Evolutionary conservation across 257 asterid species (phyloP).

Genomic region (Handroanthus guayacan): DNA sequence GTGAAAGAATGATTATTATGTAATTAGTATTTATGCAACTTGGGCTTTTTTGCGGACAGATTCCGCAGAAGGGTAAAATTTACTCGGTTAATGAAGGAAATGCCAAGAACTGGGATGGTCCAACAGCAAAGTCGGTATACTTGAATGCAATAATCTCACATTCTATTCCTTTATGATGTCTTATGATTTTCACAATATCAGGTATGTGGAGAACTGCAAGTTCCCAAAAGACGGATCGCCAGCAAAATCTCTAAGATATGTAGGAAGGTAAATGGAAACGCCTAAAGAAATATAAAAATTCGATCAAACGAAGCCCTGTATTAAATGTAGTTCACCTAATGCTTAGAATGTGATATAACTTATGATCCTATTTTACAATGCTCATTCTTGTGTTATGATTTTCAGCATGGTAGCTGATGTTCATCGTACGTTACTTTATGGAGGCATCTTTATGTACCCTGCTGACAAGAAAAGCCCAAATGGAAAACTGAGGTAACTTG

Average conservation of each 20-base stretch:
- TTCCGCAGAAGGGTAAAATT: conserved; percentile 84
- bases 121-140: conserved; percentile 75
- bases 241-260: conserved; percentile 91
- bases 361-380: neutral
- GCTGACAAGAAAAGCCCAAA: conserved; percentile 96
- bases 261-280: conserved; percentile 73
- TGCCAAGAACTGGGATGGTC: conserved; percentile 91
- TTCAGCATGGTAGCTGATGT: conserved; percentile 99
- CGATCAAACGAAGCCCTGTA: too few relatives aligned
- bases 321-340: too few relatives aligned
- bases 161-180: neutral
- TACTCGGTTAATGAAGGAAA: conserved; percentile 98
- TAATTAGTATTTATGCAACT: too few relatives aligned
- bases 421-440: conserved; percentile 96
- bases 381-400: conserved; percentile 11
- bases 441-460: conserved; percentile 97
- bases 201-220: conserved; percentile 89
- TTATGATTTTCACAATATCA: conserved; percentile 69
- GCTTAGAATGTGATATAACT: neutral
- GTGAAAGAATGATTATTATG: too few relatives aligned
- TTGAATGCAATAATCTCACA: neutral
- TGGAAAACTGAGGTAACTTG: conserved; percentile 80
- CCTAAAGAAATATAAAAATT: too few relatives aligned
- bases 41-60: conserved; percentile 44
- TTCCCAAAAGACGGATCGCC: conserved; percentile 89